Evolutionary conservation across 1,284 basidiomycete species (phyloP).

Genomic region (Meira nashicola): DNA sequence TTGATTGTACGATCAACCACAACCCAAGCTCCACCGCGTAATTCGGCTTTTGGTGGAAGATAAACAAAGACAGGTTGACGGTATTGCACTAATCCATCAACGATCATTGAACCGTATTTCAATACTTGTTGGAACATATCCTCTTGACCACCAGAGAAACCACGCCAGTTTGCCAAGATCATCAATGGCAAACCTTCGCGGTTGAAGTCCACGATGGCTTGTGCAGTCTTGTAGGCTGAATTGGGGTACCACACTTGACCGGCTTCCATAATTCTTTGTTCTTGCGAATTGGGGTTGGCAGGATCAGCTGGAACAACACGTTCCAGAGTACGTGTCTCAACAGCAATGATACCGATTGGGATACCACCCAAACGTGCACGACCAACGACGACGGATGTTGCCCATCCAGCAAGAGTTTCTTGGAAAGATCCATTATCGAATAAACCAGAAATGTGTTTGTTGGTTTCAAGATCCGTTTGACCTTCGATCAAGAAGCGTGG

Average conservation of each 20-base stretch:
- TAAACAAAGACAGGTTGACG: constrained; percentile 99
- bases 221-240: constrained; percentile 99
- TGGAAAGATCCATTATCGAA: constrained; percentile 96
- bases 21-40: constrained; percentile 99
- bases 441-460: constrained; percentile 62
- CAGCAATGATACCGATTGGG: constrained; percentile 94
- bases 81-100: constrained; percentile 93
- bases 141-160: constrained; percentile 98
- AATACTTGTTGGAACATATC: constrained; percentile 68
- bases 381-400: constrained; percentile 62
- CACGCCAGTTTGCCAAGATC: constrained; percentile 99
- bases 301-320: constrained; percentile 95
- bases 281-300: constrained; percentile 95
- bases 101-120: constrained; percentile 63
- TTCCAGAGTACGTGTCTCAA: constrained; percentile 95
- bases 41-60: constrained; percentile 95
- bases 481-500: constrained; percentile 97
- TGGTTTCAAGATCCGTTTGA: constrained; percentile 19
- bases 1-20: constrained; percentile 93
- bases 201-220: constrained; percentile 98
- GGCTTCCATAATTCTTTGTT: constrained; percentile 97
- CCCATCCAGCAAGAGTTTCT: constrained; percentile 66
- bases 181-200: constrained; percentile 93
- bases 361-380: constrained; percentile 94
- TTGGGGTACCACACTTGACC: constrained; percentile 99